Conservation (phyloP, 1,284 basidiomycete species). For the Anthracocystis walkeri region DNA sequence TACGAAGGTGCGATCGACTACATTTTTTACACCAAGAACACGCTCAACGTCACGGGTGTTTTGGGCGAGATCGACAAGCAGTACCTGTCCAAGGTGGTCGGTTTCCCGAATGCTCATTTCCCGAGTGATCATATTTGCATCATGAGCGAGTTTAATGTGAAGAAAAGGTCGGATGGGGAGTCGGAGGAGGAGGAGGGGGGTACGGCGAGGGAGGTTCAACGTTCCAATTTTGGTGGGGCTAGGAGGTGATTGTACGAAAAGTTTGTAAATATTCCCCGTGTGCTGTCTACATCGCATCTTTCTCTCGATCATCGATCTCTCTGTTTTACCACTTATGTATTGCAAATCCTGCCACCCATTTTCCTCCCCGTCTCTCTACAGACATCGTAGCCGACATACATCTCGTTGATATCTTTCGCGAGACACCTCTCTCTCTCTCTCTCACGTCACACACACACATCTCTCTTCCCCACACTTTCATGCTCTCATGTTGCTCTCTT, state of each 20-base stretch:
- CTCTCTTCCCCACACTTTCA: background rate
- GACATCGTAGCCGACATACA: background rate
- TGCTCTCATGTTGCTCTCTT: no score
- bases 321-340: slow-evolving; percentile 1
- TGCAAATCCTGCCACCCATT: background rate
- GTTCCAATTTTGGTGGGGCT: slow-evolving; percentile 10
- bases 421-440: no score
- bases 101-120: slow-evolving; percentile 96
- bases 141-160: slow-evolving; percentile 66
- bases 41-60: slow-evolving; percentile 84
- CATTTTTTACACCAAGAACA: slow-evolving; percentile 87
- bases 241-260: slow-evolving; percentile 13
- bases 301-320: background rate
- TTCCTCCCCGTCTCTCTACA: background rate
- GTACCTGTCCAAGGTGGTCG: slow-evolving; percentile 91
- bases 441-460: background rate
- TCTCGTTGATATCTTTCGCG: background rate
- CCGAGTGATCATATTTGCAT: slow-evolving; percentile 73
- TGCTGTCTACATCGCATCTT: background rate
- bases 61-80: slow-evolving; percentile 86
- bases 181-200: slow-evolving; percentile 9
- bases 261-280: no score
- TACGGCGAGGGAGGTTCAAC: slow-evolving; percentile 30
- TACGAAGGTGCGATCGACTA: slow-evolving; percentile 82
- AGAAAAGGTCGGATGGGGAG: slow-evolving; percentile 47